Evolutionary conservation across 495 filamentous ascomycete species (phyloP).

Genomic region (Penicillium taxi): DNA sequence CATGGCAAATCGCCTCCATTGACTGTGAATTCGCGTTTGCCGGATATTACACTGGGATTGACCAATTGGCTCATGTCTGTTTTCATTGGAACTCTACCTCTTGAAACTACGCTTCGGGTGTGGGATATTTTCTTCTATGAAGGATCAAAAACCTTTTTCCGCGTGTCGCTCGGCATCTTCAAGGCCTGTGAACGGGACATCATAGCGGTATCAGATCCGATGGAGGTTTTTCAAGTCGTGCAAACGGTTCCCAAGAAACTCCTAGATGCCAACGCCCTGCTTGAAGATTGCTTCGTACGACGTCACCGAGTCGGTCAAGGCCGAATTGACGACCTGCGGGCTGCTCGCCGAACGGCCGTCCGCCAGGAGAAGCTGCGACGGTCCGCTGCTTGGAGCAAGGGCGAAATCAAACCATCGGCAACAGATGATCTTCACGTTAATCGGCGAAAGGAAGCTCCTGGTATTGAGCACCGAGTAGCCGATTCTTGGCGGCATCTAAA

Average conservation of each 20-base stretch:
- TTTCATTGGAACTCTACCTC: slow-evolving; percentile 86
- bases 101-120: slow-evolving; percentile 82
- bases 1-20: slow-evolving; percentile 31
- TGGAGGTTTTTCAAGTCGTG: slow-evolving; percentile 94
- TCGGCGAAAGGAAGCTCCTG: slow-evolving; percentile 24
- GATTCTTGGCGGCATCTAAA: slow-evolving; percentile 37
- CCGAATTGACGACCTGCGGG: slow-evolving; percentile 39
- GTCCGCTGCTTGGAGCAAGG: slow-evolving; percentile 34
- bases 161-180: slow-evolving; percentile 85
- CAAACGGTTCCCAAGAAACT: slow-evolving; percentile 79
- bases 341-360: slow-evolving; percentile 33
- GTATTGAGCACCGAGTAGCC: slow-evolving; percentile 32
- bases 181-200: slow-evolving; percentile 83
- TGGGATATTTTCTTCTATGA: slow-evolving; percentile 98
- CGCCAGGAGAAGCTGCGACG: slow-evolving; percentile 39
- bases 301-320: slow-evolving; percentile 75
- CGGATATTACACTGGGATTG: slow-evolving; percentile 84
- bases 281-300: slow-evolving; percentile 72
- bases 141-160: slow-evolving; percentile 90
- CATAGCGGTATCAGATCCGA: slow-evolving; percentile 69
- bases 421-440: slow-evolving; percentile 32
- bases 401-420: slow-evolving; percentile 30
- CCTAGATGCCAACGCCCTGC: slow-evolving; percentile 69
- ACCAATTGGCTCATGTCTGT: slow-evolving; percentile 99
- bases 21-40: slow-evolving; percentile 55